Evolutionary conservation across 495 filamentous ascomycete species (phyloP), one percentile per base, ranked within the genome.

Genomic region (Aspergillus ostianus): DNA sequence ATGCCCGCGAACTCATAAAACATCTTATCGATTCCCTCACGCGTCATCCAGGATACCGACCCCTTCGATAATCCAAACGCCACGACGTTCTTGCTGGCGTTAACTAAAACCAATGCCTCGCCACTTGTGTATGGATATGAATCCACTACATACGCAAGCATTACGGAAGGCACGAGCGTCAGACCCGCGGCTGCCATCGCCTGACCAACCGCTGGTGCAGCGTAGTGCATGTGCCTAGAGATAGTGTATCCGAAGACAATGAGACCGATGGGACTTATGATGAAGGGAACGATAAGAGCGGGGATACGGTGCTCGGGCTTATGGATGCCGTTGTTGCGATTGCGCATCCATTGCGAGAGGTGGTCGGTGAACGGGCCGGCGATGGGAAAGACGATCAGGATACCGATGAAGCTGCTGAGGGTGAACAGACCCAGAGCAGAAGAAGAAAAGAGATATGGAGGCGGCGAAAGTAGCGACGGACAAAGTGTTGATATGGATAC

Each of bases 61-160:
- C 64, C 60, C 19, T 64, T 64, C 1, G 70, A 64, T 23, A 77
- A 45, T 0, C 74, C 74, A 60, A 77, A 77, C 0, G 74, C 74
- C 53, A 77, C 67, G 3, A 74, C 60, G 56, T 77, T 77, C 69
- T 77, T 77, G 2, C 73, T 72, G 0, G 72, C 64, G 57, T 77
- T 77, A n/a, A 77, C 67, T 26, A 68, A 47, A 2, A 73, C 70
- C 44, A 73, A 59, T 1, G 70, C 70, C 61, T 73, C 70, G 13
- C 66, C 69, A 26, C 68, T 69, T 9, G 58, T 58, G 6, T 57
- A 47, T 17, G 70, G 70, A 46, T 70, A 73, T 1, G 68, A 57
- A 26, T 73, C 70, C 18, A 73, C 70, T 13, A 73, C 67, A 49
- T 71, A 70, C 6, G 70, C 70, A n/a, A 73, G 62, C 66, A 73